Evolutionary conservation across 495 filamentous ascomycete genomes (phyloP).

Genomic region (Hypoxylon crocopeplum): DNA sequence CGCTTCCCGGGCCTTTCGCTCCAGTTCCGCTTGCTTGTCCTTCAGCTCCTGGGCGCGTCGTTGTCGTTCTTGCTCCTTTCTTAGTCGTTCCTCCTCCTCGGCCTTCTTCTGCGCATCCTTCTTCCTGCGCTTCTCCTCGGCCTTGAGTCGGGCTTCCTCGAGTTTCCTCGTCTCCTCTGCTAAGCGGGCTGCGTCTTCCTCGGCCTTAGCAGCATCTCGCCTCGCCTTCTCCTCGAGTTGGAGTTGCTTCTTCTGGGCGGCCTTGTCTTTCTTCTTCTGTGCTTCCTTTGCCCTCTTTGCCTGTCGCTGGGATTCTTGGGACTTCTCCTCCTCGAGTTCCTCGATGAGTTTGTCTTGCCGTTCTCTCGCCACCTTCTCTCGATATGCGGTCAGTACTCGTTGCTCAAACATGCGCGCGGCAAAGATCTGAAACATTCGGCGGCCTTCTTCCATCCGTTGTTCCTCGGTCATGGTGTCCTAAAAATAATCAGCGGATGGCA

Average conservation of each 20-base stretch:
- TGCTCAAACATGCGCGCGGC: constrained; percentile 99
- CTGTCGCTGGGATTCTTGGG: constrained; percentile 75
- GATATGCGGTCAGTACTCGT: constrained; percentile 93
- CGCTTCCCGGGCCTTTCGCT: constrained; percentile 76
- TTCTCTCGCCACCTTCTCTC: constrained; percentile 93
- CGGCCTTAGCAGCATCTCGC: constrained; percentile 86
- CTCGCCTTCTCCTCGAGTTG: constrained; percentile 89
- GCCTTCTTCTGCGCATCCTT: constrained; percentile 91
- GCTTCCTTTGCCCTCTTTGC: constrained; percentile 94
- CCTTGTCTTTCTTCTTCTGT: constrained; percentile 90
- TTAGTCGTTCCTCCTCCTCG: constrained; percentile 82
- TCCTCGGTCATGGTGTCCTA: constrained; percentile 97
- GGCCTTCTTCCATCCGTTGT: constrained; percentile 98
- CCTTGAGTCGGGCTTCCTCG: constrained; percentile 79
- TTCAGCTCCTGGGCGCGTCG: constrained; percentile 80
- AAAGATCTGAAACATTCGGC: constrained; percentile 99
- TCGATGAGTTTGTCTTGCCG: constrained; percentile 90
- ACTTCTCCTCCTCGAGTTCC: constrained; percentile 85
- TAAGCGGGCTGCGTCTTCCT: constrained; percentile 80
- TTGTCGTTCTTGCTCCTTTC: constrained; percentile 81
- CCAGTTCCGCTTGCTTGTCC: constrained; percentile 82
- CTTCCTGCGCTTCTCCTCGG: constrained; percentile 90
- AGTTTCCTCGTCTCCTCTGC: constrained; percentile 79
- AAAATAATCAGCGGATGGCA: constrained; percentile 41
- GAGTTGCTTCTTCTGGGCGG: constrained; percentile 79